These are phyloP conservation scores for Zanthoxylum bungeanum DNA, from an alignment of 345 rosid species.

Conservation along the genomic window DNA sequence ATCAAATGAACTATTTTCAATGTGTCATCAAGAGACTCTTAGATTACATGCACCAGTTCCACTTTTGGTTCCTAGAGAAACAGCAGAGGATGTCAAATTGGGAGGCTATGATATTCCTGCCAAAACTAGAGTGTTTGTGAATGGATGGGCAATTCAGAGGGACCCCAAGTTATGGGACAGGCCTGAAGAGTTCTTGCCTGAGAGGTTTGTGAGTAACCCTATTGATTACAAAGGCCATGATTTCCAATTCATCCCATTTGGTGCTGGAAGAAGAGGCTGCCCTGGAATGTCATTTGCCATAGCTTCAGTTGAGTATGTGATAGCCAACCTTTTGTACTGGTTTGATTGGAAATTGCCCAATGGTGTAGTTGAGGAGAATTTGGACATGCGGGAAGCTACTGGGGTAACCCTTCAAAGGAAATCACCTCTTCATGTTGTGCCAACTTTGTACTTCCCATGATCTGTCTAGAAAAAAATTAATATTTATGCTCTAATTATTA, in stretches of 20 bases:
- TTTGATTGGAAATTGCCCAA: constrained; percentile 17
- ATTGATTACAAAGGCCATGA: constrained; percentile 10
- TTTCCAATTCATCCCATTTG: constrained; percentile 8
- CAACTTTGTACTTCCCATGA: too few relatives aligned
- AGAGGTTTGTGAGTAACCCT: background rate
- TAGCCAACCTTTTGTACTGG: constrained; percentile 9
- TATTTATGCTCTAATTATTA: too few relatives aligned
- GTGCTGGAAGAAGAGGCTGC: constrained; percentile 2
- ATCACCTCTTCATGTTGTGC: too few relatives aligned
- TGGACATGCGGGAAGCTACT: too few relatives aligned
- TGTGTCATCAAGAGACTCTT: background rate
- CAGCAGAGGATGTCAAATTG: background rate
- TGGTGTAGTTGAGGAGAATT: too few relatives aligned
- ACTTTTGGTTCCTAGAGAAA: background rate
- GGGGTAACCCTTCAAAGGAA: too few relatives aligned
- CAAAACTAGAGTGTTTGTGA: background rate
- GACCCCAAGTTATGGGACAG: constrained; percentile 12
- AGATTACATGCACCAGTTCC: constrained; percentile 7
- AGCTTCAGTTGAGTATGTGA: background rate
- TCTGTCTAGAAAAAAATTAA: too few relatives aligned
- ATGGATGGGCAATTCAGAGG: constrained; percentile 19
- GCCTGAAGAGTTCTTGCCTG: constrained; percentile 8
- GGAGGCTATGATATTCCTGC: constrained; percentile 14
- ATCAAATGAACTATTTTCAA: background rate
- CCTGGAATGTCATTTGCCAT: background rate